phyloP scores from a whole-genome alignment of 192 early-diverging fungal genomes.

The Entomortierella beljakovae region DNA sequence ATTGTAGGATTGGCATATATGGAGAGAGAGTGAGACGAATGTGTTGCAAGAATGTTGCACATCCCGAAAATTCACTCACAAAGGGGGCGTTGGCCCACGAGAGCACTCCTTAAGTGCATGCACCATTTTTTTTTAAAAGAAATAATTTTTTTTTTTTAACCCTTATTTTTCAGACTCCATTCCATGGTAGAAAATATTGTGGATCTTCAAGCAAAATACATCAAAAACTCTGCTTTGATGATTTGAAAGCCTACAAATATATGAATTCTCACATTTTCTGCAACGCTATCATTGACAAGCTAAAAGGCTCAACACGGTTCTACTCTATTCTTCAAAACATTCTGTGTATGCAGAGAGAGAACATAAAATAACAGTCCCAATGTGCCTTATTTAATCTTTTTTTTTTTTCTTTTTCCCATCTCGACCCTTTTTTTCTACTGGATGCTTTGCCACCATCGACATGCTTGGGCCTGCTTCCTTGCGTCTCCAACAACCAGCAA shows the following conservation, averaged over 20 bases:
- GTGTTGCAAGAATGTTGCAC: too few species aligned
- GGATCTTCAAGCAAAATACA: too few species aligned
- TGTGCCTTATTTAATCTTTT: neutral
- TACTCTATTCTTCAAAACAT: too few species aligned
- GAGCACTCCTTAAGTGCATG: conserved; percentile 27
- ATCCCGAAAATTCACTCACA: too few species aligned
- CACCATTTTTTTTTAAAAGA: neutral
- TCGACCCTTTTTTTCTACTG: neutral
- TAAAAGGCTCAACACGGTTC: neutral
- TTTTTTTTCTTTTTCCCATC: neutral
- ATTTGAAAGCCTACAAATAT: too few species aligned
- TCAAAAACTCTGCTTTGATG: too few species aligned
- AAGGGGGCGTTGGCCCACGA: neutral
- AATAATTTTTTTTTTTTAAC: neutral
- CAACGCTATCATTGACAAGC: neutral
- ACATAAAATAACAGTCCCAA: too few species aligned
- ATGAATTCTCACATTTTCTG: too few species aligned
- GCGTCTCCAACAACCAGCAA: conserved; percentile 31
- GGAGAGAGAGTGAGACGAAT: too few species aligned
- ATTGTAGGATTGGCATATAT: neutral
- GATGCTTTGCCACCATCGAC: conserved; percentile 13
- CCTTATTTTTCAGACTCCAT: too few species aligned
- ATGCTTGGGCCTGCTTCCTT: conserved; percentile 48
- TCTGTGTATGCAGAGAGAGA: too few species aligned
- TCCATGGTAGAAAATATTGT: too few species aligned